Conservation (phyloP, 257 asterid species). For the Nicotiana sylvestris region DNA sequence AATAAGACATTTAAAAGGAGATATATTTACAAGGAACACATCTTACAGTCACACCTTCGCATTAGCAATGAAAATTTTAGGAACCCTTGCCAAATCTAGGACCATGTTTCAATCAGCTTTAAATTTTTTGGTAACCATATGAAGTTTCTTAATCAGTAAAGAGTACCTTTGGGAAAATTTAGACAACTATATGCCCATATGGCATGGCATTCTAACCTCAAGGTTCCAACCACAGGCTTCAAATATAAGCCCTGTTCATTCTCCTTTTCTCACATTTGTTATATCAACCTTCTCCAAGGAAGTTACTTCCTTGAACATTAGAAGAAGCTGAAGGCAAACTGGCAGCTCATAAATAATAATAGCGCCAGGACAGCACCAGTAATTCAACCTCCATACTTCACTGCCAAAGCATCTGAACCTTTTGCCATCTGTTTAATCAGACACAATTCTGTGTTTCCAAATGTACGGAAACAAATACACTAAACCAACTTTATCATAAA, state of each 20-base stretch:
- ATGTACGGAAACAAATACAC: neutral
- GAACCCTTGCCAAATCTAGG: no score
- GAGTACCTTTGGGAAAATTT: no score
- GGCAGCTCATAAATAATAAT: neutral
- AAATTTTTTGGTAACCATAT: no score
- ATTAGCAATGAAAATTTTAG: no score
- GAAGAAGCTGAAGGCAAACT: neutral
- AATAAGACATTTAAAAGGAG: no score
- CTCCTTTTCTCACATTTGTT: neutral
- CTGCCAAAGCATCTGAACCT: neutral
- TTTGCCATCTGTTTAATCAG: neutral
- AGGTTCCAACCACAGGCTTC: neutral
- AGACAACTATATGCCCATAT: neutral
- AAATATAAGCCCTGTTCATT: neutral
- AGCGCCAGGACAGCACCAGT: neutral
- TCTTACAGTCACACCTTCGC: no score
- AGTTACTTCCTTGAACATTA: neutral
- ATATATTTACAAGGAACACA: no score
- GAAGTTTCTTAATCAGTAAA: no score
- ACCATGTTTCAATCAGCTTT: no score
- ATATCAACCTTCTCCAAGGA: neutral
- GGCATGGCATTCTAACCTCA: neutral
- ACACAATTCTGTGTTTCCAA: neutral
- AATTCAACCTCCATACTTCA: constrained; percentile 6
- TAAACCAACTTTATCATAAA: neutral